Evolutionary conservation across 768 basidiomycete genomes (phyloP).

Genomic region (Mrakia frigida): DNA sequence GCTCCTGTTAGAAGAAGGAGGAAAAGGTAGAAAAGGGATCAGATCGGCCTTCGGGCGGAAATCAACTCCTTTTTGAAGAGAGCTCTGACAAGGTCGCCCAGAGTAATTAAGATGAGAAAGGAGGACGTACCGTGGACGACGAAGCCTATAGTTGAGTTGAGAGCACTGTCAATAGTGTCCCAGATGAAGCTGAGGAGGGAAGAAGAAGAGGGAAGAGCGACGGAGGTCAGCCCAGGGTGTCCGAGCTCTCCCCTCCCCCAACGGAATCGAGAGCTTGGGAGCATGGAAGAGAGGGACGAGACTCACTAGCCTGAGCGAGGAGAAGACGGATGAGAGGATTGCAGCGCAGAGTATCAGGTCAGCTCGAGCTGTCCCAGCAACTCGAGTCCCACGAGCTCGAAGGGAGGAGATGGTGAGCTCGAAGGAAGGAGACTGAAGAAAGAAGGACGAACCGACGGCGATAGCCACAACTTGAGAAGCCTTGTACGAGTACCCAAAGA

Average conservation of each 20-base stretch:
- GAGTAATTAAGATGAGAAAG: background rate
- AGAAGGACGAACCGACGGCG: conserved; percentile 4
- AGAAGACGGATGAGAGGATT: background rate
- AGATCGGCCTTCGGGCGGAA: conserved; percentile 6
- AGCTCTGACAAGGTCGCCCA: background rate
- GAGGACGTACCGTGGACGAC: conserved; percentile 16
- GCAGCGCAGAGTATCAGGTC: background rate
- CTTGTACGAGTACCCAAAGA: conserved; percentile 19
- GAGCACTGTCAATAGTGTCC: background rate
- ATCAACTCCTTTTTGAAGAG: background rate
- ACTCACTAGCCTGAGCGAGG: background rate
- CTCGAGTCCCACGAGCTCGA: background rate
- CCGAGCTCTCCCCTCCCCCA: background rate
- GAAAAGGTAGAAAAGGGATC: background rate
- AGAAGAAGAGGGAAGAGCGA: background rate
- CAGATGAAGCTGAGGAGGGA: conserved; percentile 17
- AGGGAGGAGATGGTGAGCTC: background rate
- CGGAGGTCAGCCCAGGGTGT: background rate
- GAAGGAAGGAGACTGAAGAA: background rate
- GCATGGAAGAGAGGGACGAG: background rate
- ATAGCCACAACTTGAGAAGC: conserved; percentile 14
- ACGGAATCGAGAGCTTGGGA: too few species aligned
- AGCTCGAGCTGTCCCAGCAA: background rate
- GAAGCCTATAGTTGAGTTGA: conserved; percentile 4
- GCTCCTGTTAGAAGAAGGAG: background rate